Conservation (phyloP, 768 basidiomycete genomes). For the Trametes maxima region DNA sequence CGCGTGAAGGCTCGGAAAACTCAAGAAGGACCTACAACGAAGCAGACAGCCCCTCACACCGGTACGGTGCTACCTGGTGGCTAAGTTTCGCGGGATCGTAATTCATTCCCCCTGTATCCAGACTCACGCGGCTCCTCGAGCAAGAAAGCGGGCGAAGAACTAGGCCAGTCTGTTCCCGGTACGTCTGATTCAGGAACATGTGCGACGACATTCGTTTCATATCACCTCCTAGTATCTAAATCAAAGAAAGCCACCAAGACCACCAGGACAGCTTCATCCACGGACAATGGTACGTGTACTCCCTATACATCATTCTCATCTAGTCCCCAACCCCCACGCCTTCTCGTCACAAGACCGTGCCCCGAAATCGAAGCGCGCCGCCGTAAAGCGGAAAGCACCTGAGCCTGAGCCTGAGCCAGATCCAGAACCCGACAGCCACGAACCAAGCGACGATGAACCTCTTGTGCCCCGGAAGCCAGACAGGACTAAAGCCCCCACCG, state of each 20-base stretch:
- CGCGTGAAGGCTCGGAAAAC: too few relatives aligned
- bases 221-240: neutral
- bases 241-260: neutral
- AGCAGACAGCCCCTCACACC: neutral
- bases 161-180: too few relatives aligned
- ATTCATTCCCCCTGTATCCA: neutral
- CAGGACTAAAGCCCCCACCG: neutral
- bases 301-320: neutral
- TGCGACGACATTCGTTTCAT: neutral
- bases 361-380: neutral
- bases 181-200: too few relatives aligned
- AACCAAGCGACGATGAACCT: constrained; percentile 7
- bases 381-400: constrained; percentile 5
- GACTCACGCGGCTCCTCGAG: too few relatives aligned
- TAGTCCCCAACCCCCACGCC: neutral
- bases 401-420: neutral
- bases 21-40: neutral
- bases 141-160: too few relatives aligned
- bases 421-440: neutral
- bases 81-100: neutral
- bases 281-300: neutral
- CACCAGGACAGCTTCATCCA: neutral
- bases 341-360: neutral
- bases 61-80: neutral
- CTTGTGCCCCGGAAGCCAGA: constrained; percentile 10